Conservation (phyloP, 2,329 filamentous ascomycete genomes). For the Scedosporium boydii region DNA sequence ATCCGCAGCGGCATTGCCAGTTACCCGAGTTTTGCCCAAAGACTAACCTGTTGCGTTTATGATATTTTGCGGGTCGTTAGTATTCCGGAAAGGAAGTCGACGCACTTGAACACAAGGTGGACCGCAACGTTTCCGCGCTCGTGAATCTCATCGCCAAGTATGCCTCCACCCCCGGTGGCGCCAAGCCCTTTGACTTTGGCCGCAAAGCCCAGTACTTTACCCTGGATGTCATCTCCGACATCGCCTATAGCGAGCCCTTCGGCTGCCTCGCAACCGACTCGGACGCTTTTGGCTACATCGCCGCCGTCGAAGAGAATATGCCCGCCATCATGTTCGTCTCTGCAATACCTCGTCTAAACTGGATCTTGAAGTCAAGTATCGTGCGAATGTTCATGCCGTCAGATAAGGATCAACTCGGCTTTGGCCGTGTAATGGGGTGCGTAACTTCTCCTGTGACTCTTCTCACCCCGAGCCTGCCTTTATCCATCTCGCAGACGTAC, state of each 20-base stretch:
- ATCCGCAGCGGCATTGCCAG: not conserved
- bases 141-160: conserved; percentile 33
- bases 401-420: conserved; percentile 25
- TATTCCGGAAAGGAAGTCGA: conserved; percentile 44
- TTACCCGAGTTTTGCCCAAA: not conserved
- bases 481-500: no score
- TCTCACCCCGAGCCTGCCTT: conserved; percentile 15
- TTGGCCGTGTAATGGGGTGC: conserved; percentile 36
- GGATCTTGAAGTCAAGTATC: conserved; percentile 27
- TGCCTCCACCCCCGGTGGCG: conserved; percentile 17
- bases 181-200: conserved; percentile 36
- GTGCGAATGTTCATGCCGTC: conserved; percentile 30
- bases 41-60: no score
- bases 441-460: conserved; percentile 16
- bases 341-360: conserved; percentile 29
- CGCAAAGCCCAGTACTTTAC: conserved; percentile 40
- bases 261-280: conserved; percentile 34
- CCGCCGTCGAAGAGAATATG: conserved; percentile 29
- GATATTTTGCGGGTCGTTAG: not conserved
- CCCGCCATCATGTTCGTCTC: conserved; percentile 34
- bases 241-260: conserved; percentile 39
- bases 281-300: conserved; percentile 37
- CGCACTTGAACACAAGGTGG: conserved; percentile 36
- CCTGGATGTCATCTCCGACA: conserved; percentile 40
- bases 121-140: conserved; percentile 34